These are phyloP conservation scores for Eucalyptus pauciflora DNA, from an alignment of 345 rosid species.

Conservation along the genomic window DNA sequence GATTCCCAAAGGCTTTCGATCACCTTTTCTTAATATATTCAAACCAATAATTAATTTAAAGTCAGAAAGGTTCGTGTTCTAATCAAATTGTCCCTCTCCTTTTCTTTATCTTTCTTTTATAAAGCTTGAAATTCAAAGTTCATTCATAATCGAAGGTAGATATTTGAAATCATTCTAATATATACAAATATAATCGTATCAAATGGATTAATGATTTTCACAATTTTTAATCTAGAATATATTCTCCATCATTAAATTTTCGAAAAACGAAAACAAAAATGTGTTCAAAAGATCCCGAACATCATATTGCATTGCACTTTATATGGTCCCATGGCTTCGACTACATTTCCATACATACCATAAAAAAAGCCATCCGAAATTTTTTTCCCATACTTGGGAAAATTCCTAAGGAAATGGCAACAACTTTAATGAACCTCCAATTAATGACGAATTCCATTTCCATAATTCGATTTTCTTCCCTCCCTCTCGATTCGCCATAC, in stretches of 20 bases:
- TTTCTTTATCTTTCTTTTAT: not conserved
- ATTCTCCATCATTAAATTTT: not conserved
- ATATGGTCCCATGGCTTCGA: not conserved
- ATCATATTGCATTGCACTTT: not conserved
- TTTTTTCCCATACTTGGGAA: not conserved
- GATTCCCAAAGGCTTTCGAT: not conserved
- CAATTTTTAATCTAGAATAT: not conserved
- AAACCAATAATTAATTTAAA: not conserved
- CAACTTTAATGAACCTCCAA: not conserved
- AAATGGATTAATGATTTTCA: not conserved
- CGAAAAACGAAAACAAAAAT: not conserved
- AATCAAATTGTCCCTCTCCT: not conserved
- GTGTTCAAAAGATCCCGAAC: not conserved
- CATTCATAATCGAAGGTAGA: not conserved
- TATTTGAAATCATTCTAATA: not conserved
- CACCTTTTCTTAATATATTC: not conserved
- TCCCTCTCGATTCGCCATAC: not conserved
- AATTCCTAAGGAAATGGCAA: not conserved
- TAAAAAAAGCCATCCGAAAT: not conserved
- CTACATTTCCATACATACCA: not conserved
- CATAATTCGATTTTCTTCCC: not conserved
- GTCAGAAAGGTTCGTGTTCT: rapidly evolving
- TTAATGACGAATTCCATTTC: not conserved
- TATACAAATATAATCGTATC: not conserved
- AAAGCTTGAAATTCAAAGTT: not conserved